phyloP scores from a whole-genome alignment of 1,139 yeast species.

The Nakaseomyces nivariensis region DNA sequence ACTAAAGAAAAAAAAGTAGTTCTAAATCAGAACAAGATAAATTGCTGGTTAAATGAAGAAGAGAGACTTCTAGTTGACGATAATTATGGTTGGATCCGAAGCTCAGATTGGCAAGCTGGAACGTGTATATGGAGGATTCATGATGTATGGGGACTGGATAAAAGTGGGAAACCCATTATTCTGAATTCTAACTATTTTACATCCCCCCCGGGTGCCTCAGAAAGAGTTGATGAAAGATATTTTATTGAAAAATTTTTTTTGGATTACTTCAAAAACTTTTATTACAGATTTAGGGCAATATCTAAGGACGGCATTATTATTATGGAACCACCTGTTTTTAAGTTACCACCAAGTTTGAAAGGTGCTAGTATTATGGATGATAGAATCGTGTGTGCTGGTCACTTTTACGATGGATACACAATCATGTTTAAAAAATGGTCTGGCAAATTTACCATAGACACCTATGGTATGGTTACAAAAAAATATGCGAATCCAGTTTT shows the following conservation, averaged over 20 bases:
- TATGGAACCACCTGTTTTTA: constrained; percentile 77
- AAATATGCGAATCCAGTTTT: constrained; percentile 64
- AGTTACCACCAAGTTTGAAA: constrained; percentile 61
- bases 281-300: constrained; percentile 38
- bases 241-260: constrained; percentile 58
- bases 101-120: constrained; percentile 56
- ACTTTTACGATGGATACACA: constrained; percentile 89
- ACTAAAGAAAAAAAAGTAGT: constrained; percentile 44
- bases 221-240: constrained; percentile 40
- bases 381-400: constrained; percentile 70
- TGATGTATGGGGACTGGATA: constrained; percentile 57
- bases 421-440: constrained; percentile 85
- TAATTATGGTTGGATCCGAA: constrained; percentile 63
- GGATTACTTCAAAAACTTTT: constrained; percentile 45
- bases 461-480: constrained; percentile 80
- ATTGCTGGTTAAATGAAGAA: constrained; percentile 51
- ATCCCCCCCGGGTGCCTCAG: constrained; percentile 7
- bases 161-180: constrained; percentile 30
- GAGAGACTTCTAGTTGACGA: constrained; percentile 40
- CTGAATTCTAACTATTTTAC: constrained; percentile 42
- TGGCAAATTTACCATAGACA: constrained; percentile 68
- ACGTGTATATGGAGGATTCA: constrained; percentile 70
- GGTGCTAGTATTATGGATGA: constrained; percentile 49
- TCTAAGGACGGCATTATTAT: constrained; percentile 46
- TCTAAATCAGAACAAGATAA: constrained; percentile 57